A percentile compares a stretch with the other conserved stretches of the same genome.
phyloP scores from a whole-genome alignment of 768 basidiomycete species.

The Pleurotus eryngii region DNA sequence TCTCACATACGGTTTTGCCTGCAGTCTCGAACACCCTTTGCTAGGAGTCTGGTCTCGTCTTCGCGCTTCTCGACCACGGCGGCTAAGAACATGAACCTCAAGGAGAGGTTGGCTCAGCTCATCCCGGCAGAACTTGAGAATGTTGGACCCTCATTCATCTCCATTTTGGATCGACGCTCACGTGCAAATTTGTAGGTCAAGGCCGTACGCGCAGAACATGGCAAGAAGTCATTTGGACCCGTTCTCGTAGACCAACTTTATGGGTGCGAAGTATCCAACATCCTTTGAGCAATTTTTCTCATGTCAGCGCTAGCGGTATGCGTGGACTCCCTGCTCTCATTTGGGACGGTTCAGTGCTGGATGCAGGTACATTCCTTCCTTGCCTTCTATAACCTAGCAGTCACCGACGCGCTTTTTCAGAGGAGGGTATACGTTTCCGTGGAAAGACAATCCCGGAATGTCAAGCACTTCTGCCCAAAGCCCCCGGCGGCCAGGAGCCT shows the following conservation, averaged over 20 bases:
- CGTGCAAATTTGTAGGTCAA: constrained; percentile 55
- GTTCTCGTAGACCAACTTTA: constrained; percentile 90
- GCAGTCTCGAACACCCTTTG: constrained; percentile 49
- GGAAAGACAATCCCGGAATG: constrained; percentile 93
- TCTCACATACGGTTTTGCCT: constrained; percentile 10
- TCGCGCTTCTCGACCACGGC: constrained; percentile 58
- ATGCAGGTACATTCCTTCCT: constrained; percentile 58
- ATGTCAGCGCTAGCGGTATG: constrained; percentile 60
- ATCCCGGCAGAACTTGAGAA: constrained; percentile 85
- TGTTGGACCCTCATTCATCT: constrained; percentile 31
- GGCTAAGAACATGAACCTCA: constrained; percentile 71
- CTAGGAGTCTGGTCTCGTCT: constrained; percentile 41
- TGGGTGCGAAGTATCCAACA: constrained; percentile 46
- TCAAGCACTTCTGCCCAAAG: constrained; percentile 84
- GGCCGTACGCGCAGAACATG: constrained; percentile 79
- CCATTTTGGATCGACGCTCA: not conserved
- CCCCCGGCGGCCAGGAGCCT: constrained; percentile 83
- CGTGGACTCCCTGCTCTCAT: constrained; percentile 89
- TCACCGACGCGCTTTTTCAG: constrained; percentile 30
- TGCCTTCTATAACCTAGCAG: constrained; percentile 5
- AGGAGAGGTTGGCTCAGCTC: constrained; percentile 90
- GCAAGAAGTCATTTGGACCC: constrained; percentile 90
- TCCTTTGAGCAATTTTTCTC: constrained; percentile 8
- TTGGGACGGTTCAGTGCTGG: constrained; percentile 98
- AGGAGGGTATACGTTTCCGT: constrained; percentile 98